A percentile compares a stretch with the other conserved stretches of the same genome.
Conservation (phyloP, 139 green algal species). For the Pedinophyceae sp. region DNA sequence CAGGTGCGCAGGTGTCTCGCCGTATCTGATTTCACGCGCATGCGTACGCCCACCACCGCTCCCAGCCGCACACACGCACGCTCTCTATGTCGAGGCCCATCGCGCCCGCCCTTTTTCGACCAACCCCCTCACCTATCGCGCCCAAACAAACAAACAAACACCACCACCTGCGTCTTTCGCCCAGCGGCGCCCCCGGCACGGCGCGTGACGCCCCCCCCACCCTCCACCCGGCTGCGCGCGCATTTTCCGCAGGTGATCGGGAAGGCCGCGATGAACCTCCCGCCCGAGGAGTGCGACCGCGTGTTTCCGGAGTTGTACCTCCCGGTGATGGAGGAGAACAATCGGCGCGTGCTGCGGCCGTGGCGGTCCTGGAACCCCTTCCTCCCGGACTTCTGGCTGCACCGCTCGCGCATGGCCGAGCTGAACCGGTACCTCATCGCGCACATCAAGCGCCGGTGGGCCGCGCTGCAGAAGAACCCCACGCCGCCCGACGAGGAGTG, state of each 20-base stretch:
- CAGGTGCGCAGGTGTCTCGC: too few relatives aligned
- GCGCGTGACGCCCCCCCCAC: too few relatives aligned
- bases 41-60: too few relatives aligned
- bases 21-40: too few relatives aligned
- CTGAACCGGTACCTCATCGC: conserved; percentile 69
- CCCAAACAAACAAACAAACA: too few relatives aligned
- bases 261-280: conserved; percentile 68
- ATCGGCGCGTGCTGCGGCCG: conserved; percentile 58
- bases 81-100: too few relatives aligned
- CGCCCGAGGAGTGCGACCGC: conserved; percentile 69
- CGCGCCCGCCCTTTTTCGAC: too few relatives aligned
- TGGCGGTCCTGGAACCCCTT: conserved; percentile 66
- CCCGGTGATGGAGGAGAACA: conserved; percentile 86
- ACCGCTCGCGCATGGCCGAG: conserved; percentile 26
- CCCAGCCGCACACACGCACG: too few relatives aligned
- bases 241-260: conserved; percentile 76
- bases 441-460: conserved; percentile 19
- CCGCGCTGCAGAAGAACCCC: neutral
- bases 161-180: too few relatives aligned
- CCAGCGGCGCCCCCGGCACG: too few relatives aligned
- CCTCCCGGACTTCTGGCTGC: conserved; percentile 11
- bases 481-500: neutral
- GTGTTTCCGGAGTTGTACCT: conserved; percentile 87
- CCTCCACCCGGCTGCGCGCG: too few relatives aligned
- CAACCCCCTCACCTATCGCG: too few relatives aligned